Base-by-base conservation (phyloP, 2,329 filamentous ascomycete species). In the Diaporthe longicolla region DNA sequence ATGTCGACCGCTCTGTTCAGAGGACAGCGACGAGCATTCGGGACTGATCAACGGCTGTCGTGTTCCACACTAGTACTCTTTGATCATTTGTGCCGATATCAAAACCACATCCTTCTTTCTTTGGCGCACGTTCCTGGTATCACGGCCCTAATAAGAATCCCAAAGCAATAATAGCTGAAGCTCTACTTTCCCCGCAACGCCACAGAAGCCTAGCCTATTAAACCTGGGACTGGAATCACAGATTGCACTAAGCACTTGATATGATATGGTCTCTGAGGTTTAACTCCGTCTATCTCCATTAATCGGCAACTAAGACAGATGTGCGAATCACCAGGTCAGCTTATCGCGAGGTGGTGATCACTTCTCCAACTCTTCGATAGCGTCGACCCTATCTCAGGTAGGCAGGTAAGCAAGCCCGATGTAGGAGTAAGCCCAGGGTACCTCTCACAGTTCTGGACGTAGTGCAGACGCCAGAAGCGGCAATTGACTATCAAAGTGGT, bases 341-440 rank as follows among this genome's bases (percentile, higher is more conserved):
- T 66, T 66, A 66, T 66, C 61, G 32, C 61, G 19, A 15, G 29
- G 61, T 26, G 59, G 26, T 29, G 19, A 50, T 24, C 43, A 24
- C 61, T 66, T 66, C 61, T 50, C 61, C 61, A 66, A 66, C 61
- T 66, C 61, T 52, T 66, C 45, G 63, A 66, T 66, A 66, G 63
- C 32, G 45, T 66, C 63, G 45, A 52, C 4, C 45, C 63, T 66
- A 52, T 52, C 63, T 66, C 45, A 66, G 29, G 29, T 21, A 40
- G 45, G 63, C 45, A 52, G 63, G 45, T 52, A 66, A 4, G 45
- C 40, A 52, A 50, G 29, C 43, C 61, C 37, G 29, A 50, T 52
- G 61, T 15, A 11, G 21, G 21, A 52, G 63, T 66, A 19, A 32
- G 45, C 45, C 15, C 15, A 37, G 45, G 45, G 13, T n/a, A n/a